A percentile compares a stretch with the other conserved stretches of the same genome.
These are phyloP conservation scores for Lachancea lanzarotensis DNA, from an alignment of 805 yeast genomes.

Conservation along the genomic window DNA sequence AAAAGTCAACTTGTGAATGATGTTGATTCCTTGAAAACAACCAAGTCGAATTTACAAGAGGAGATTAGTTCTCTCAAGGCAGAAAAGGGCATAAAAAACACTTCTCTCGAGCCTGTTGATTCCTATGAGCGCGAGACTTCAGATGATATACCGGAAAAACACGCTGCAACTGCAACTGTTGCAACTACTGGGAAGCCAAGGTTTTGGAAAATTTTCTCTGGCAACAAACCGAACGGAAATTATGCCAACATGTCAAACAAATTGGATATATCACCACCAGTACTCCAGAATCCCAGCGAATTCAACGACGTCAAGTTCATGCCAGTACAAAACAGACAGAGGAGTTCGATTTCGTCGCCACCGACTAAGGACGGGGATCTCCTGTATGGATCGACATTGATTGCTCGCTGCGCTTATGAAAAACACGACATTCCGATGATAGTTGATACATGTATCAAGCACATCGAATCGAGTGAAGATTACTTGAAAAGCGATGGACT, in stretches of 20 bases:
- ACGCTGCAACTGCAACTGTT: slow-evolving; percentile 20
- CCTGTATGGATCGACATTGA: slow-evolving; percentile 43
- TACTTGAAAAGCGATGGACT: slow-evolving; percentile 70
- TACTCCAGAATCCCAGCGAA: slow-evolving; percentile 33
- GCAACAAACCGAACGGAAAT: slow-evolving; percentile 4
- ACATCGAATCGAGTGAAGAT: slow-evolving; percentile 67
- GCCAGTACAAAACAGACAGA: slow-evolving; percentile 17
- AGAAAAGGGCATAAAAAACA: slow-evolving; percentile 9
- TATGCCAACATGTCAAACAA: slow-evolving; percentile 8
- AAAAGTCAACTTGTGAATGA: slow-evolving; percentile 44
- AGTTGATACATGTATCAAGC: slow-evolving; percentile 62
- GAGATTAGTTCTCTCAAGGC: slow-evolving; percentile 37
- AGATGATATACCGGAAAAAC: slow-evolving; percentile 9
- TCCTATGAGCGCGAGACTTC: slow-evolving; percentile 12
- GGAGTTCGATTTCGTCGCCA: slow-evolving; percentile 15
- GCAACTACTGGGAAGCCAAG: slow-evolving; percentile 26
- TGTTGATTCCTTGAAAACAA: slow-evolving; percentile 42
- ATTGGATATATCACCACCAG: slow-evolving; percentile 34
- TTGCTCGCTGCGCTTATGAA: slow-evolving; percentile 58
- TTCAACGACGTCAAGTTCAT: slow-evolving; percentile 33
- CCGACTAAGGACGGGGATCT: slow-evolving; percentile 20
- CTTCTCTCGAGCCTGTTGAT: slow-evolving; percentile 11
- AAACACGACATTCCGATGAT: slow-evolving; percentile 60
- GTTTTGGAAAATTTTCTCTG: slow-evolving; percentile 31
- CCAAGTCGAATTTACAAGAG: slow-evolving; percentile 40